These are phyloP conservation scores for Gymnopilus junonius DNA, from an alignment of 768 basidiomycete genomes.

Conservation along the genomic window DNA sequence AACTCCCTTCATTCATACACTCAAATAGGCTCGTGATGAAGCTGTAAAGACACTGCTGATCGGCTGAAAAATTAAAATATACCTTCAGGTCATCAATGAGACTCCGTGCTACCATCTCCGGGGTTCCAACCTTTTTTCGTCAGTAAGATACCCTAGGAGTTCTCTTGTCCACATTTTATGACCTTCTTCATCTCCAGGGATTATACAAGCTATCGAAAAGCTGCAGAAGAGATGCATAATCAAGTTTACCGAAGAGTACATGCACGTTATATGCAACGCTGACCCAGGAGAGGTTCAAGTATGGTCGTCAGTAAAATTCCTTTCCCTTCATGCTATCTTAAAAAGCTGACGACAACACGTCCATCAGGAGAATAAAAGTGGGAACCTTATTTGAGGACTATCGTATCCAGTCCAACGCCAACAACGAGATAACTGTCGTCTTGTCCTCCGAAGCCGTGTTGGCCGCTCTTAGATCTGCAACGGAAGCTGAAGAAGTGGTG, in stretches of 20 bases:
- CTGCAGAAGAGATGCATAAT: slow-evolving; percentile 85
- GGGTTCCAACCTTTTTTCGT: slow-evolving; percentile 39
- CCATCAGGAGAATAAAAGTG: slow-evolving; percentile 69
- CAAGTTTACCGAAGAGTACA: slow-evolving; percentile 72
- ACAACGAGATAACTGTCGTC: slow-evolving; percentile 80
- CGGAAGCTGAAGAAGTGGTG: slow-evolving; percentile 67
- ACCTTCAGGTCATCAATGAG: slow-evolving; percentile 25
- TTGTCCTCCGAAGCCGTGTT: slow-evolving; percentile 77
- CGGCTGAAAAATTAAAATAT: neutral
- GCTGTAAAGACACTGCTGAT: neutral
- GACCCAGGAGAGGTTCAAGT: slow-evolving; percentile 87
- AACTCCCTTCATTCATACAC: neutral
- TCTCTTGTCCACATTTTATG: neutral
- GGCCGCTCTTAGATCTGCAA: slow-evolving; percentile 70
- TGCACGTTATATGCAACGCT: slow-evolving; percentile 84
- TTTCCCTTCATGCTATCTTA: neutral
- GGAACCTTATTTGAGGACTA: slow-evolving; percentile 74
- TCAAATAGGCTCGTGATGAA: neutral
- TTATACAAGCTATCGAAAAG: slow-evolving; percentile 83
- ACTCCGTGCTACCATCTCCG: slow-evolving; percentile 35
- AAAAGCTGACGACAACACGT: too few species aligned
- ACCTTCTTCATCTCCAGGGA: slow-evolving; percentile 46
- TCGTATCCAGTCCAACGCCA: slow-evolving; percentile 85
- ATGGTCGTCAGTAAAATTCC: slow-evolving; percentile 59
- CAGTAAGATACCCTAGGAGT: slow-evolving; percentile 18